Percentiles rank a stretch among this genome's conserved stretches.
Conservation (phyloP, 2,329 filamentous ascomycete genomes). For the Beauveria sp. region DNA sequence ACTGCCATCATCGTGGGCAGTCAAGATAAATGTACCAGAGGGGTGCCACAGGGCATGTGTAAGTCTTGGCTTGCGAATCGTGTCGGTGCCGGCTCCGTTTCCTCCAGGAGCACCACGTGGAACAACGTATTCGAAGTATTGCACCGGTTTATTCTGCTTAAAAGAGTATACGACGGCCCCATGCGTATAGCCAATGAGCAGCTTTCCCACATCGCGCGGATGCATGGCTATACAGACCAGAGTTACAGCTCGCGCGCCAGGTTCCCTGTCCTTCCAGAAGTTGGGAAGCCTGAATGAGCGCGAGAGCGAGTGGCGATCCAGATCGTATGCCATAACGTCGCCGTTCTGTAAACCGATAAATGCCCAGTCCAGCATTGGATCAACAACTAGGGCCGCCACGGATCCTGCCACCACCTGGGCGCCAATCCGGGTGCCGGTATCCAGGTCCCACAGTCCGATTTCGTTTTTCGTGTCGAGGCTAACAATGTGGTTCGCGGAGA, state of each 20-base stretch:
- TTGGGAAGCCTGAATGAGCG: constrained; percentile 77
- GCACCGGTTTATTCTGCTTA: constrained; percentile 74
- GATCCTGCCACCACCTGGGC: constrained; percentile 70
- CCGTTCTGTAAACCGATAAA: constrained; percentile 77
- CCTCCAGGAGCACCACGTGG: constrained; percentile 79
- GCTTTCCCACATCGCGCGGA: constrained; percentile 82
- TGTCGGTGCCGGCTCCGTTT: constrained; percentile 56
- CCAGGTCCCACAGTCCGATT: constrained; percentile 73
- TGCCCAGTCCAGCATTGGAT: constrained; percentile 89
- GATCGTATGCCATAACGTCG: constrained; percentile 85
- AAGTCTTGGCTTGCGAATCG: constrained; percentile 62
- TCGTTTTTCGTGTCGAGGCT: constrained; percentile 83
- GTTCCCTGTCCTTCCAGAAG: constrained; percentile 70
- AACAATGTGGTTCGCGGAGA: constrained; percentile 78
- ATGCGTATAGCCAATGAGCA: constrained; percentile 84
- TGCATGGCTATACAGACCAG: constrained; percentile 79
- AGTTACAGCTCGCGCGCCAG: constrained; percentile 50
- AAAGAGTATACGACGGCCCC: constrained; percentile 90
- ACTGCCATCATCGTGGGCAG: constrained; percentile 83
- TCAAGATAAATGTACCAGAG: constrained; percentile 81
- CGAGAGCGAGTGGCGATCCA: constrained; percentile 67
- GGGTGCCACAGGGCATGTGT: constrained; percentile 91
- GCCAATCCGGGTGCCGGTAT: constrained; percentile 57
- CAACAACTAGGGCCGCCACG: constrained; percentile 67
- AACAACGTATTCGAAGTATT: constrained; percentile 77